These are phyloP conservation scores for Cladosporium austrohemisphaericum DNA, from an alignment of 2,329 filamentous ascomycete species.

Conservation along the genomic window DNA sequence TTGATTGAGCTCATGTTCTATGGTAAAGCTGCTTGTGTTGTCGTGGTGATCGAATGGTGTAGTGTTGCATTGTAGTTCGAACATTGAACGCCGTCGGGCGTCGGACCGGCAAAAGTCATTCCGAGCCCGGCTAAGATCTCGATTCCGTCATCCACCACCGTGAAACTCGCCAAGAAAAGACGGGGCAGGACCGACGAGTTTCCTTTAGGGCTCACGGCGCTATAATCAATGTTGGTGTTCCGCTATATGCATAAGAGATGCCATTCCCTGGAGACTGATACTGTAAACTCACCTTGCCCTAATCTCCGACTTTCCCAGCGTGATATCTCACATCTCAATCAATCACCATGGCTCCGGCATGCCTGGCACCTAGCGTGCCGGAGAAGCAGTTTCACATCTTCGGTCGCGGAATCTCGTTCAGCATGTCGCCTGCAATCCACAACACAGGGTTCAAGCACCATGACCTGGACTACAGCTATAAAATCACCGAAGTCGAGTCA, in stretches of 20 bases:
- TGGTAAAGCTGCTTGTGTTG: neutral
- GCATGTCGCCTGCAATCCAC: constrained; percentile 1
- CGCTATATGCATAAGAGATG: too few relatives aligned
- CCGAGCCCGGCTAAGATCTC: neutral
- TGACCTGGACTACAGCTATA: neutral
- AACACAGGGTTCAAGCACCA: constrained; percentile 1
- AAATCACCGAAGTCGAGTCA: neutral
- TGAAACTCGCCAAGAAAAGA: neutral
- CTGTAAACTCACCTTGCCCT: too few relatives aligned
- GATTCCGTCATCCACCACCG: neutral
- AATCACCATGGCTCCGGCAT: too few relatives aligned
- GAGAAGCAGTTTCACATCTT: constrained; percentile 2
- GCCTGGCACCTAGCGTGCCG: neutral
- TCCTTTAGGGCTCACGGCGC: too few relatives aligned
- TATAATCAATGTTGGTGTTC: too few relatives aligned
- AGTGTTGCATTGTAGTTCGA: too few relatives aligned
- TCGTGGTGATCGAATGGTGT: too few relatives aligned
- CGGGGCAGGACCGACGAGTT: too few relatives aligned
- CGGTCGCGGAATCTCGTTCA: constrained; percentile 1
- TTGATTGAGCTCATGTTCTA: neutral
- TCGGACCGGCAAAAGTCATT: neutral
- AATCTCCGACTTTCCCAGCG: neutral
- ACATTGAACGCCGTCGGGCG: neutral
- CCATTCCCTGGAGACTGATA: too few relatives aligned
- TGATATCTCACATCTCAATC: too few relatives aligned